Base-by-base conservation (phyloP, 2,329 filamentous ascomycete species). In the Kalmusia sp. region DNA sequence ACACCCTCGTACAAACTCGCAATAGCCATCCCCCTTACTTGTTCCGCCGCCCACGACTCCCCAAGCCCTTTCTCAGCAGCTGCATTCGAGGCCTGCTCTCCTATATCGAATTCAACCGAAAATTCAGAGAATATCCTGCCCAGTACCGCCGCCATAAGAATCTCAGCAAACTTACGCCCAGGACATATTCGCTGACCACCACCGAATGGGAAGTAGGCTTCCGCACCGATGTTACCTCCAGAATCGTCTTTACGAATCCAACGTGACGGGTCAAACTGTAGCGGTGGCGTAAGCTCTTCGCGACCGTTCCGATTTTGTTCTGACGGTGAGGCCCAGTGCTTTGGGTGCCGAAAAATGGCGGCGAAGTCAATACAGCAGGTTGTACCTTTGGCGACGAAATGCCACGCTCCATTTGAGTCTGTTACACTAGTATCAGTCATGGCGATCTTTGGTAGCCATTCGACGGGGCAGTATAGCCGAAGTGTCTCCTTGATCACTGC, bases 401-500 rank as follows among this genome's bases (percentile, higher is more conserved):
- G 37, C 6, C 7, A 4, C 1, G 8, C 38, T 6, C 57, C 57
- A 6, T 22, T 44, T 2, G 30, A 28, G 28, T 54, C 54, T 15
- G 15, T 19, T 1, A 59, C 17, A 15, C 31, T 50, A 1, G 54
- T 52, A 28, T 25, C 35, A 4, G 45, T 33, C 6, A 43, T 15
- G 2, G 37, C 38, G 3, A 27, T 24, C 1, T 47, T 40, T 4
- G 44, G 17, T 8, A 49, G 31, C 17, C 53, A 60, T 30, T 54
- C 30, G 15, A 57, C 34, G 5, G 47, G 35, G 33, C 48, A 44
- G 34, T 62, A 62, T 1, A 49, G 17, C 15, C 57, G 52, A 1
- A 62, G 31, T 2, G 45, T 46, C 48, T 62, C 59, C 15, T 58
- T 60, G 15, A 56, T 15, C 9, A 60, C 34, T 7, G 51, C 54